Base-by-base conservation (phyloP, 768 basidiomycete genomes). In the Ramaria sp. region DNA sequence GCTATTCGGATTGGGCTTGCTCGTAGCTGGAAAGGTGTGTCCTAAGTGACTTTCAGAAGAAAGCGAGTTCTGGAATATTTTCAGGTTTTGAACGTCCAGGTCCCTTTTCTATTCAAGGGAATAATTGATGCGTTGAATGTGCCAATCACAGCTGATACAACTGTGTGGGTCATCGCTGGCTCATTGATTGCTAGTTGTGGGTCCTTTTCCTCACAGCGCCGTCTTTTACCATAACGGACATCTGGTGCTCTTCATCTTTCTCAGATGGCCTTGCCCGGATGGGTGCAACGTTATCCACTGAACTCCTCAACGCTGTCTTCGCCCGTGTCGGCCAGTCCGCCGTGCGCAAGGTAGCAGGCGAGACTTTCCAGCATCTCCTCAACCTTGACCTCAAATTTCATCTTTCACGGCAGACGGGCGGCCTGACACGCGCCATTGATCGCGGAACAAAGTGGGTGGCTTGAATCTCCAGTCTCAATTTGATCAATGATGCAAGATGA, bases 281-380 rank as follows among this genome's bases (percentile, higher is more conserved):
- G 43, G 85, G 90, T 36, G 86, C 96, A 3, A 88, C 89, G 0
- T 73, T 97, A 8, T 96, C 90, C 59, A 82, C 83, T 12, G 96
- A 99, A 68, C 73, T 98, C 1, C 71, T 98, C 34, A 99, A 98
- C 60, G 94, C 95, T 0, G 83, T 97, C 5, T 98, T 98, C 57
- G 96, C 96, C 51, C 88, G 87, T 48, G 93, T 98, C 55, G 90
- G 95, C 2, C 96, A 99, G 63, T 79, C 81, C 18, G 94, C 95
- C 1, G 88, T 99, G 51, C 85, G 96, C 41, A 88, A 88, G 65
- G 94, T 98, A 44, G 94, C 96, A 1, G 74, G 88, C n/a, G 85
- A 93, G 61, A 97, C 95, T 0, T 99, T 99, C 58, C 85, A 88
- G 56, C 96, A 99, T 64, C 70, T 99, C 13, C 75, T 99, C 57